Evolutionary conservation across 208 protist species (phyloP), one percentile per base, ranked within the genome.

Genomic region (Leishmania lainsoni): DNA sequence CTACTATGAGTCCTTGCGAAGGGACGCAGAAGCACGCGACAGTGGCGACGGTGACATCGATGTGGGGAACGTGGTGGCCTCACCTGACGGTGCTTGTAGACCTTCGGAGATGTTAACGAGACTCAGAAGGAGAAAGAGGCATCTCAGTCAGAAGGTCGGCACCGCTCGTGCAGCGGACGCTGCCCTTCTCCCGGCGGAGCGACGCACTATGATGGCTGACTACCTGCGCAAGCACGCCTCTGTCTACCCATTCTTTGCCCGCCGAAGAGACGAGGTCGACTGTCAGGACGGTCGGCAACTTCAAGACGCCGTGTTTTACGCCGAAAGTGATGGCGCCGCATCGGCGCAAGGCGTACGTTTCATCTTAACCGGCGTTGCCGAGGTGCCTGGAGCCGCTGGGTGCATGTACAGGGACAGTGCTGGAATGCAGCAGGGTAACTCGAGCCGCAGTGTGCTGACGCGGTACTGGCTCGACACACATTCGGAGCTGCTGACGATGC

Each of bases 401-500:
- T 49, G 65, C 73, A 32, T 45, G 17, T 76, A 22, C 73, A 61
- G 22, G 10, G 58, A 52, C 35, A 52, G 35, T 39, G n/a, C 75
- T 59, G 59, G 32, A 6, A 58, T 35, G 71, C 32, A 49, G 74
- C 68, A 75, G 0, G 71, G 49, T 26, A 79, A 82, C 17, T 71
- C 80, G 49, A 78, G 81, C 56, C 87, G 83, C 20, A 70, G 78
- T 35, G 89, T 91, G 35, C 83, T 93, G 49, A 81, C 83, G 51
- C 82, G 81, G 56, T 91, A 89, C 73, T 93, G 87, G 89, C 54
- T 90, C 49, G 58, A 51, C 5, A 42, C 58, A 48, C 87, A 91
- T 73, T 80, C 87, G 12, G 83, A 90, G 49, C 39, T 89, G 14
- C 65, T 79, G 5, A 29, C 69, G 17, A 12, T 86, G 54, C 68